Percentiles rank a stretch among this genome's conserved stretches.
Evolutionary conservation across 495 filamentous ascomycete genomes (phyloP).

Genomic region (Aspergillus olivimuriae): DNA sequence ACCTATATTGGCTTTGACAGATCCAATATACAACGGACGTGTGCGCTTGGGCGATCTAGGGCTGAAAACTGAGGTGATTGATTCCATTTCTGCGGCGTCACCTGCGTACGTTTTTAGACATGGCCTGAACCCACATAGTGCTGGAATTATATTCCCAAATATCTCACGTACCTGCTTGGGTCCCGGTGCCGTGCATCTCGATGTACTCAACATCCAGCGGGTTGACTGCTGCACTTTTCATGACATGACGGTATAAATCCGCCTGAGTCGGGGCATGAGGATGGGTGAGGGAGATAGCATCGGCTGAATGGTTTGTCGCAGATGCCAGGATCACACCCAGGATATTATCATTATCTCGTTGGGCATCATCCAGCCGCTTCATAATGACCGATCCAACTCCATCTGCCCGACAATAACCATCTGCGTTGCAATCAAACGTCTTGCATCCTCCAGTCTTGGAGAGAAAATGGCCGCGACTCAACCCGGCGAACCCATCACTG

Average conservation of each 20-base stretch:
- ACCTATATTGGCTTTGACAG: constrained; percentile 81
- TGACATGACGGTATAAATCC: constrained; percentile 54
- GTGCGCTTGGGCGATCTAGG: constrained; percentile 51
- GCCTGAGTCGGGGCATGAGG: constrained; percentile 66
- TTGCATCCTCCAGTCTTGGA: constrained; percentile 73
- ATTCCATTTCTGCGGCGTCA: constrained; percentile 69
- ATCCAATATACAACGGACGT: constrained; percentile 69
- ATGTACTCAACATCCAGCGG: constrained; percentile 70
- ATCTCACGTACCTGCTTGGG: no score
- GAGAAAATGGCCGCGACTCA: constrained; percentile 71
- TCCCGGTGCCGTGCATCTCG: constrained; percentile 85
- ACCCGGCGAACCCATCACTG: constrained; percentile 71
- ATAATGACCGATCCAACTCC: constrained; percentile 62
- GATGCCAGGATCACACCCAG: constrained; percentile 58
- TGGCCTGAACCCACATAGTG: no score
- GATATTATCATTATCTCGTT: constrained; percentile 63
- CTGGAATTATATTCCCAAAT: no score
- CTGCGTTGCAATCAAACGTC: constrained; percentile 69
- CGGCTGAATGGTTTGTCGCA: constrained; percentile 66
- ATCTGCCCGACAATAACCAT: constrained; percentile 72
- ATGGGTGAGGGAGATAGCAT: constrained; percentile 74
- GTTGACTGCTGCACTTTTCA: constrained; percentile 59
- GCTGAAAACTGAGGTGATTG: constrained; percentile 70
- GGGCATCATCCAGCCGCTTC: constrained; percentile 66
- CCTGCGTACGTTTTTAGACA: no score